phyloP scores from a whole-genome alignment of 352 stramenopile species.

The Phytophthora meadii region DNA sequence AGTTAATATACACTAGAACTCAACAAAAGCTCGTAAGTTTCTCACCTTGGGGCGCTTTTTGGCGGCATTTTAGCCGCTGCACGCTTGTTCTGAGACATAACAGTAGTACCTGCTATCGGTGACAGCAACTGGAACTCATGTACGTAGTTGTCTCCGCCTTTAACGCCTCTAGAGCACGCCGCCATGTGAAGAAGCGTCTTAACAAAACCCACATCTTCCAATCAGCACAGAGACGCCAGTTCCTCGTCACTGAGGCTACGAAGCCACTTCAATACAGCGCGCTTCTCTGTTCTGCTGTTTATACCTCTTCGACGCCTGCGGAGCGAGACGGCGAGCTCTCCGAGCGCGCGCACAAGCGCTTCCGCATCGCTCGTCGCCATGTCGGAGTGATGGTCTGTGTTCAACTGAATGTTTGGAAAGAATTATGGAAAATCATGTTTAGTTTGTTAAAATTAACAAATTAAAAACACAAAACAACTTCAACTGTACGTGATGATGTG shows the following conservation, averaged over 20 bases:
- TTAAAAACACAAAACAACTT: no score
- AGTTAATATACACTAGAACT: neutral
- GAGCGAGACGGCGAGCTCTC: slow-evolving; percentile 63
- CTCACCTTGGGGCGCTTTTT: slow-evolving; percentile 27
- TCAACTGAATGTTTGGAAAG: slow-evolving; percentile 16
- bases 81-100: slow-evolving; percentile 15
- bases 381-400: slow-evolving; percentile 6
- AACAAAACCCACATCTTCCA: slow-evolving; percentile 76
- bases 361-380: slow-evolving; percentile 34
- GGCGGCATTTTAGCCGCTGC: slow-evolving; percentile 8
- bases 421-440: no score
- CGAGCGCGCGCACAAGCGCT: slow-evolving; percentile 60
- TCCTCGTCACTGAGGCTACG: slow-evolving; percentile 44
- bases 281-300: slow-evolving; percentile 36
- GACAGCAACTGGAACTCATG: slow-evolving; percentile 70
- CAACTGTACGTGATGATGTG: slow-evolving; percentile 28
- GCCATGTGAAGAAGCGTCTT: slow-evolving; percentile 84
- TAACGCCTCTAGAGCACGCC: slow-evolving; percentile 21
- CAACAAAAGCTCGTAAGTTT: neutral
- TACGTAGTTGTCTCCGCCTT: slow-evolving; percentile 18
- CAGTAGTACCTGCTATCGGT: neutral
- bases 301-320: slow-evolving; percentile 14
- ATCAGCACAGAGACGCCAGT: slow-evolving; percentile 64
- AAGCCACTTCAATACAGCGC: slow-evolving; percentile 61
- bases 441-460: no score